Evolutionary conservation across 1,139 yeast species (phyloP), one percentile per base, ranked within the genome.

Genomic region (Pneumocystis oryctolagi): DNA sequence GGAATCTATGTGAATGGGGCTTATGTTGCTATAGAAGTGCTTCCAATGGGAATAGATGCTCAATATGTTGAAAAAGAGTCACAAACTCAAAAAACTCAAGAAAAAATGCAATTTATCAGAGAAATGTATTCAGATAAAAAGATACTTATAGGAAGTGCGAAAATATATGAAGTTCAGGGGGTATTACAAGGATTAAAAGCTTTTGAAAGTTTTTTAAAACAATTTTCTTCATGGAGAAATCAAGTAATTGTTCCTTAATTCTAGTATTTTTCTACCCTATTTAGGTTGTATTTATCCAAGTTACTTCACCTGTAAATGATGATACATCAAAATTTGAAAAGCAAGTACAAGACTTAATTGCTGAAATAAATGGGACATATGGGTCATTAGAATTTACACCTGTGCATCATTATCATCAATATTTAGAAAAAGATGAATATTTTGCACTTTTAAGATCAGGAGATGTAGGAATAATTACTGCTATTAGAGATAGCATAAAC

Each of bases 401-500:
- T 0, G 95, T 92, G 6, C 89, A 89, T 2, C 79, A 89, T 57
- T 77, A 92, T 62, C 94, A 89, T 69, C 94, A 89, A 72, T 97
- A 90, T 69, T 82, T 92, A 65, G 90, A 84, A 42, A 92, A 88
- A 72, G 85, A 84, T 64, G 97, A 92, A 73, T 92, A 92, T 71
- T 75, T 92, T 68, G 97, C 96, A 0, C 76, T 92, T 64, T 81
- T 87, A 63, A 78, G 84, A 59, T 97, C 89, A 72, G 96, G 97
- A 0, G 95, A 87, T 68, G 79, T 83, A 1, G 92, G 92, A 72
- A 84, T 87, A 42, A 96, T 92, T 2, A 84, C 95, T 3, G 86
- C 96, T 0, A 82, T 92, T 79, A 83, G 98, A 72, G 99, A 94
- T 73, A 98, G 99, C 25, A 87, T 92, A 87, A 92, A 92, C 71